Evolutionary conservation across 306 rosid genomes (phyloP).

Genomic region (Pueraria montana): DNA sequence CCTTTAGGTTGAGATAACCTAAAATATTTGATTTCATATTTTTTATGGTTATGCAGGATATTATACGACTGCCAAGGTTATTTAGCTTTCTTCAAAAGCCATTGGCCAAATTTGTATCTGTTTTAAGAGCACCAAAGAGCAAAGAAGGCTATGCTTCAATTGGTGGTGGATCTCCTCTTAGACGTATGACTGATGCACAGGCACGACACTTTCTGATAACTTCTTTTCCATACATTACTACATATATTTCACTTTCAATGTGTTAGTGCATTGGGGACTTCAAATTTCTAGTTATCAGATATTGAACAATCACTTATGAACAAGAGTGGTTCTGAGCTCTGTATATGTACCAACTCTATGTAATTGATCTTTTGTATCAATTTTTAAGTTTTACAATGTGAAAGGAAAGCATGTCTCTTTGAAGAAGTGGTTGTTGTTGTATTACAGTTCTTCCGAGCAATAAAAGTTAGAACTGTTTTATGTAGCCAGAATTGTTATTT

Average conservation of each 20-base stretch:
- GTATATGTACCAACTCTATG: conserved; percentile 11
- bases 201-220: conserved; percentile 50
- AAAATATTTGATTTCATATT: conserved; percentile 22
- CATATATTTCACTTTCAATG: conserved; percentile 34
- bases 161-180: conserved; percentile 95
- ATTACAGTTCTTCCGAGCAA: conserved; percentile 31
- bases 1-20: conserved; percentile 30
- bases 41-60: conserved; percentile 60
- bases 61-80: conserved; percentile 82
- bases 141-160: conserved; percentile 95
- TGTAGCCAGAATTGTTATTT: conserved; percentile 5
- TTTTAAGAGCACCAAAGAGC: conserved; percentile 83
- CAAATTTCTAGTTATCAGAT: conserved; percentile 40
- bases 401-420: not conserved
- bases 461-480: conserved; percentile 29
- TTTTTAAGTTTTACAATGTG: conserved; percentile 27
- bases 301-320: conserved; percentile 2
- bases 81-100: conserved; percentile 93
- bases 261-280: conserved; percentile 15
- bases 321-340: conserved; percentile 27
- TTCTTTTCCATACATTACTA: conserved; percentile 20
- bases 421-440: conserved; percentile 5
- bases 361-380: not conserved
- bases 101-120: conserved; percentile 85
- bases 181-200: conserved; percentile 87